These are phyloP conservation scores for Tetrahymena elliotti DNA, from an alignment of 73 alveolate genomes.

Conservation along the genomic window DNA sequence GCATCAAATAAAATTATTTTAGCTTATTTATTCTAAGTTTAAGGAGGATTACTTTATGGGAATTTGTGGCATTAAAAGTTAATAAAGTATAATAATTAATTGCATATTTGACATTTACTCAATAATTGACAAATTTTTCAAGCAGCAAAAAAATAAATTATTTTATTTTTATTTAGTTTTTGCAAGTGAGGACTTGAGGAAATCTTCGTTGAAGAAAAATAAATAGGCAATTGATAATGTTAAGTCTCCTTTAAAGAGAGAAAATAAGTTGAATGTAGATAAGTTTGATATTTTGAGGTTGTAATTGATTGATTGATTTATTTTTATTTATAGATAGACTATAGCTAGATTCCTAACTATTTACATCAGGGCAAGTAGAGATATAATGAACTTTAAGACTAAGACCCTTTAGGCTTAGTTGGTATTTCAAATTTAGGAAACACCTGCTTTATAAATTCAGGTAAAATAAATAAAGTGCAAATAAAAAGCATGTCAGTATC, in stretches of 20 bases:
- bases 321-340: not conserved
- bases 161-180: not conserved
- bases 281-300: not conserved
- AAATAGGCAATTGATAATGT: not conserved
- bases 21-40: not conserved
- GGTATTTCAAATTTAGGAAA: constrained; percentile 95
- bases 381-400: not conserved
- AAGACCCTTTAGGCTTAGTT: constrained; percentile 59
- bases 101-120: not conserved
- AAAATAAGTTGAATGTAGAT: not conserved
- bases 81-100: not conserved
- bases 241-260: not conserved
- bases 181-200: not conserved
- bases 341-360: not conserved
- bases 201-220: not conserved
- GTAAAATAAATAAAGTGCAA: constrained; percentile 80
- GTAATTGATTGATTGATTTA: not conserved
- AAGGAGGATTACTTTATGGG: not conserved
- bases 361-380: not conserved
- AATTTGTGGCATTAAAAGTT: not conserved
- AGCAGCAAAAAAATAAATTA: not conserved
- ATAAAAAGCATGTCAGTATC: not conserved
- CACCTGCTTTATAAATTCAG: constrained; percentile 98
- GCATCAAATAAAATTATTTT: not conserved
- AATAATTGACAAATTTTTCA: not conserved